Evolutionary conservation across 1,284 basidiomycete species (phyloP), one percentile per base, ranked within the genome.

Genomic region (Apiotrichum domesticum): DNA sequence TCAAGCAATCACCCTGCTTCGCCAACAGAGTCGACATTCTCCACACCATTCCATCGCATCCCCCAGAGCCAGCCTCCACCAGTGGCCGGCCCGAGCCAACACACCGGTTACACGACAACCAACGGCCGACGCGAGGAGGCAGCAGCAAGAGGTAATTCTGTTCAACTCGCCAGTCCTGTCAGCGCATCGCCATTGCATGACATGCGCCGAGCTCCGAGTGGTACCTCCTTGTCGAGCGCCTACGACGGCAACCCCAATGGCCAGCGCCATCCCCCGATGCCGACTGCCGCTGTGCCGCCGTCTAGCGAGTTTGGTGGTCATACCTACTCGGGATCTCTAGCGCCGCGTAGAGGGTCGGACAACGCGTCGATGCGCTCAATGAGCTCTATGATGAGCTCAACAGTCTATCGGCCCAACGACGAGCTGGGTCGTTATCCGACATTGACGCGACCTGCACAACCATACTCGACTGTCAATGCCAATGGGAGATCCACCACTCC

Each of bases 391-490:
- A 46, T 66, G 8, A 58, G 47, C 46, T 29, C 29, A 41, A 57
- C 60, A 4, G 14, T 54, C 6, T 60, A 65, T 32, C 51, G 58
- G 46, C 60, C 63, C 6, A 66, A 65, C 44, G 56, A 61, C 37
- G 65, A 73, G 51, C 56, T 68, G 14, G 72, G 68, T 0, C 62
- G 69, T 8, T 73, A 74, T 58, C 72, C 70, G 7, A 55, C 58
- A 11, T 33, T 65, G 13, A 58, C 37, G 1, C 51, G 61, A 41
- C 37, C 39, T 46, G 0, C 46, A 41, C 32, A 43, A 14, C 46
- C 52, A 44, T 29, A 29, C 29, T 29, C 29, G 29, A 29, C 29
- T 29, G 29, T 29, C 29, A 29, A 29, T 29, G 29, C 29, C 29
- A 35, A 32, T 34, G 40, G 35, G 33, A 47, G 35, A 35, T 56